Percentiles rank a stretch among this genome's conserved stretches.
phyloP scores from a whole-genome alignment of 164 flowering plant species.

The Malania oleifera region DNA sequence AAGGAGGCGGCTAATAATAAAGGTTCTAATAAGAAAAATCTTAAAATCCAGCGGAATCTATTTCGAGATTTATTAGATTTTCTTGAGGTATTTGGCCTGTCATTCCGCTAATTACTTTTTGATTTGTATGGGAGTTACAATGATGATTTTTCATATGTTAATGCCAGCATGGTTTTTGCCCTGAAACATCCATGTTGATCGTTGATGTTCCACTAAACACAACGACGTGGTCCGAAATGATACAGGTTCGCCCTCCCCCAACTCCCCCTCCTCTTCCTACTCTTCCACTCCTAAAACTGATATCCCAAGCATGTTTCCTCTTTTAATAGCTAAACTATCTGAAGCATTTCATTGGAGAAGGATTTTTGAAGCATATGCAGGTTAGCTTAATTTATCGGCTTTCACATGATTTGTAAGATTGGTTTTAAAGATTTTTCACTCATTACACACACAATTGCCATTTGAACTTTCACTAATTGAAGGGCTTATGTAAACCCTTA shows the following conservation, averaged over 20 bases:
- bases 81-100: conserved; percentile 54
- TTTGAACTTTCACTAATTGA: neutral
- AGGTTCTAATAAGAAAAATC: conserved; percentile 83
- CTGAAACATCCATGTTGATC: conserved; percentile 63
- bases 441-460: neutral
- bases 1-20: conserved; percentile 87
- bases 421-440: neutral
- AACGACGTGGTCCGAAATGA: conserved; percentile 64
- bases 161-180: conserved; percentile 59
- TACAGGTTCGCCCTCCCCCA: conserved; percentile 61
- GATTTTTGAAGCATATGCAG: conserved; percentile 94
- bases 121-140: too few species aligned
- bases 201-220: conserved; percentile 53
- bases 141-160: neutral
- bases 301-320: conserved; percentile 4
- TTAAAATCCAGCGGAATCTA: conserved; percentile 61
- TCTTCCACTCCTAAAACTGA: too few species aligned
- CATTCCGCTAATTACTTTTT: neutral
- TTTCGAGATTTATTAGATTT: conserved; percentile 69
- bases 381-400: conserved; percentile 29
- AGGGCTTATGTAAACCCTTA: neutral
- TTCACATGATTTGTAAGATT: neutral
- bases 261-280: neutral
- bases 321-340: conserved; percentile 67
- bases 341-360: conserved; percentile 83